These are phyloP conservation scores for Penicillium oxalicum DNA, from an alignment of 2,329 filamentous ascomycete genomes.

Conservation along the genomic window DNA sequence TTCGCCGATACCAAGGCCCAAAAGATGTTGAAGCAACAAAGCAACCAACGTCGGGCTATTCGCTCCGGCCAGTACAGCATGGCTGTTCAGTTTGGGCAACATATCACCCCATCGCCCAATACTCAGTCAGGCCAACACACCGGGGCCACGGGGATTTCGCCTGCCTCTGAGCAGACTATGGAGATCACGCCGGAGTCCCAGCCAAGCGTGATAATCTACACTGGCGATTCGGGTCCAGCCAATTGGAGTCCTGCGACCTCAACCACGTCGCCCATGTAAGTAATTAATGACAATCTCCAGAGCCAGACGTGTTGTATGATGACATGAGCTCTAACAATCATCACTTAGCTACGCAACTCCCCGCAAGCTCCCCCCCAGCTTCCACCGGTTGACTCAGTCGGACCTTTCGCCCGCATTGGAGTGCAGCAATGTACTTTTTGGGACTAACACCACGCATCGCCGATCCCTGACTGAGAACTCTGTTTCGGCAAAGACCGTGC, in stretches of 20 bases:
- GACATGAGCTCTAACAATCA: too few species aligned
- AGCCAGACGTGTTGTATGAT: too few species aligned
- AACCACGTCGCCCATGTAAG: conserved; percentile 43
- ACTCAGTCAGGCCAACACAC: conserved; percentile 36
- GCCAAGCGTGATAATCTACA: conserved; percentile 27
- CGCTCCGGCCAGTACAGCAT: conserved; percentile 89
- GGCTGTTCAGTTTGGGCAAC: conserved; percentile 43
- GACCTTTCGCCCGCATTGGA: too few species aligned
- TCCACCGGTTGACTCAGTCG: too few species aligned
- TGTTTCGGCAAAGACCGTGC: too few species aligned
- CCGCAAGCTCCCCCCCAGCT: background rate
- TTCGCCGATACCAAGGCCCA: conserved; percentile 96
- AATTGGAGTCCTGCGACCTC: conserved; percentile 45
- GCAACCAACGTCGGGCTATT: conserved; percentile 89
- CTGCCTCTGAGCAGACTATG: conserved; percentile 39
- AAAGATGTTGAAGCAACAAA: conserved; percentile 94
- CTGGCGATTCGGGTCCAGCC: conserved; percentile 4
- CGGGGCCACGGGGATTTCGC: conserved; percentile 36
- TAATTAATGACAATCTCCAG: conserved; percentile 3
- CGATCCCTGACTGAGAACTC: too few species aligned
- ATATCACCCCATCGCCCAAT: conserved; percentile 40
- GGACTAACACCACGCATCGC: too few species aligned
- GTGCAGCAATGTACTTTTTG: background rate
- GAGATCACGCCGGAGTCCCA: conserved; percentile 30
- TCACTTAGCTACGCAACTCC: background rate